Conservation (phyloP, 1,284 basidiomycete species). For the Sporisorium exsertum region DNA sequence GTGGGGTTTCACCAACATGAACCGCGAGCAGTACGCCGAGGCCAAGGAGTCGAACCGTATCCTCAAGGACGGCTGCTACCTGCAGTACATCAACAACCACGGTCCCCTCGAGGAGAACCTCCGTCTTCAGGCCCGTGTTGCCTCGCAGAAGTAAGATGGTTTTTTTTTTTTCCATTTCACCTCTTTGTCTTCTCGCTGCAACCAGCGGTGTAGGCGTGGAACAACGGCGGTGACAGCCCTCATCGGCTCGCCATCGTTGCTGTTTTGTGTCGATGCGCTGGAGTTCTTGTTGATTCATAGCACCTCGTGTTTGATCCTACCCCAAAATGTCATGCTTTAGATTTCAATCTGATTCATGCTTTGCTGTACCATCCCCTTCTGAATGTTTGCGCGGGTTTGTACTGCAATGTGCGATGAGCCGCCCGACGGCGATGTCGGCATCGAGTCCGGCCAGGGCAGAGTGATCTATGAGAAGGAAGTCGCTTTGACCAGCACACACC, state of each 20-base stretch:
- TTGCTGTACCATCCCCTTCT: constrained; percentile 31
- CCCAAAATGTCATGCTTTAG: constrained; percentile 36
- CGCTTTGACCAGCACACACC: too few relatives aligned
- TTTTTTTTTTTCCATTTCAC: not conserved
- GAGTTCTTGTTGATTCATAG: constrained; percentile 13
- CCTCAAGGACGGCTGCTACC: constrained; percentile 68
- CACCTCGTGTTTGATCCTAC: constrained; percentile 8
- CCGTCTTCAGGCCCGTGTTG: constrained; percentile 65
- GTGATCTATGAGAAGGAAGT: too few relatives aligned
- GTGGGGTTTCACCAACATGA: constrained; percentile 92
- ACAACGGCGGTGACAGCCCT: not conserved
- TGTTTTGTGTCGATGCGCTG: constrained; percentile 31
- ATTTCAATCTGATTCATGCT: constrained; percentile 33
- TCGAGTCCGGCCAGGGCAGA: too few relatives aligned
- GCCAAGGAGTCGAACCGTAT: constrained; percentile 79
- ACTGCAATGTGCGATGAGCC: too few relatives aligned
- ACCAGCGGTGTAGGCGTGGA: constrained; percentile 28
- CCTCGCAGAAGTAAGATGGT: constrained; percentile 64
- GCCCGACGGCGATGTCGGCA: too few relatives aligned
- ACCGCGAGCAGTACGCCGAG: constrained; percentile 87
- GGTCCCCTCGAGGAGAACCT: constrained; percentile 67
- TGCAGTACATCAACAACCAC: constrained; percentile 68
- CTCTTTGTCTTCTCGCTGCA: not conserved
- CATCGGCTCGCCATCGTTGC: not conserved
- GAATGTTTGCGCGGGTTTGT: not conserved